A percentile compares a stretch with the other conserved stretches of the same genome.
These are phyloP conservation scores for Psilocybe cubensis DNA, from an alignment of 768 basidiomycete genomes.

Conservation along the genomic window DNA sequence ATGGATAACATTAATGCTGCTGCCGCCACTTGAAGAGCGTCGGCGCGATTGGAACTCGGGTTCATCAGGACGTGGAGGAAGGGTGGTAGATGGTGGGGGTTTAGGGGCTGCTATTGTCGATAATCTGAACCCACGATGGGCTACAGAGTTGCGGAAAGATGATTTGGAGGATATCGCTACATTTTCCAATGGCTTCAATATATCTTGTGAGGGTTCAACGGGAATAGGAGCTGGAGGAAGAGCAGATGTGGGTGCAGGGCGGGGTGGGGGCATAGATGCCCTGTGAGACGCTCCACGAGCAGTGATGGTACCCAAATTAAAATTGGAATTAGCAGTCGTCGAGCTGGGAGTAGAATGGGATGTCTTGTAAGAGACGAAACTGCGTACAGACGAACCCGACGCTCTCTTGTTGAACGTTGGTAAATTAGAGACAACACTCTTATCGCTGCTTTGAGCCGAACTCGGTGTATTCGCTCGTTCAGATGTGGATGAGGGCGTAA, in stretches of 20 bases:
- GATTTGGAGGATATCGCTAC: slow-evolving; percentile 29
- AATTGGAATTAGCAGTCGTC: slow-evolving; percentile 2
- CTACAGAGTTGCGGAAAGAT: slow-evolving; percentile 60
- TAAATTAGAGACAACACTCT: slow-evolving; percentile 47
- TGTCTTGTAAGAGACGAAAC: slow-evolving; percentile 44
- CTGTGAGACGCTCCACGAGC: slow-evolving; percentile 38
- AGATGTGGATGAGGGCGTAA: slow-evolving; percentile 33
- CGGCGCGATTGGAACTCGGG: slow-evolving; percentile 32
- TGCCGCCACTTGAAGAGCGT: slow-evolving; percentile 42
- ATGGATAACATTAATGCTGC: slow-evolving; percentile 24
- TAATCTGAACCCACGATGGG: slow-evolving; percentile 58
- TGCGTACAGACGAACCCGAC: slow-evolving; percentile 53
- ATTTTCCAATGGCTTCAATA: slow-evolving; percentile 22
- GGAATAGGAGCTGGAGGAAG: slow-evolving; percentile 68
- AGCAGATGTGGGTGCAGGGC: slow-evolving; percentile 72
- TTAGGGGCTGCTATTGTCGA: slow-evolving; percentile 68
- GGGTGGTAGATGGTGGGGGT: slow-evolving; percentile 58
- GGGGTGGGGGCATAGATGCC: slow-evolving; percentile 71
- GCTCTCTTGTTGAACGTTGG: slow-evolving; percentile 58
- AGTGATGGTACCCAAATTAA: slow-evolving; percentile 13
- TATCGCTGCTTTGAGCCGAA: slow-evolving; percentile 43
- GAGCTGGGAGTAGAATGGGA: slow-evolving; percentile 37
- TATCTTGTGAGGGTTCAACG: slow-evolving; percentile 23
- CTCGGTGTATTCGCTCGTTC: slow-evolving; percentile 39
- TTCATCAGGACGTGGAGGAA: slow-evolving; percentile 76